Percentiles rank a stretch among this genome's conserved stretches.
Evolutionary conservation across 306 rosid genomes (phyloP).

Genomic region (Trichosanthes truncata): DNA sequence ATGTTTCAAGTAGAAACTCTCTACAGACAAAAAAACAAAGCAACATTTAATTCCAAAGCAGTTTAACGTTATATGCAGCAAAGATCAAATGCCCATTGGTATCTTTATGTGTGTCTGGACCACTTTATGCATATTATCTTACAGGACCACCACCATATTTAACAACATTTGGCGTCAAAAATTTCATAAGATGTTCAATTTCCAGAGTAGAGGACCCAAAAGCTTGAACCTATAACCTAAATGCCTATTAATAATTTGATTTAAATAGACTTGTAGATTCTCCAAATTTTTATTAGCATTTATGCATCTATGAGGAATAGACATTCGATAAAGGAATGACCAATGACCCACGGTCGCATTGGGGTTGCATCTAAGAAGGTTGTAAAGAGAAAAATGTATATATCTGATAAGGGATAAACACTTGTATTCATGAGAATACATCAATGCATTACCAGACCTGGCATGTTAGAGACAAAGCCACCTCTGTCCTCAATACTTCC

Average conservation of each 20-base stretch:
- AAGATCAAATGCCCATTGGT: not conserved
- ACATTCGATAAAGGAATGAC: not conserved
- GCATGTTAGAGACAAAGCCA: slow-evolving; percentile 90
- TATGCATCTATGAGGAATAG: not conserved
- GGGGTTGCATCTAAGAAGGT: not conserved
- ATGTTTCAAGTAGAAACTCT: not conserved
- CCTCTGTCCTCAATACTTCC: slow-evolving; percentile 71
- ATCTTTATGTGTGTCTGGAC: not conserved
- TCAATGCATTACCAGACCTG: slow-evolving; percentile 45
- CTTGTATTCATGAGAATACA: slow-evolving; percentile 2
- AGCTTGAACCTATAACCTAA: not conserved
- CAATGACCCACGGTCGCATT: not conserved
- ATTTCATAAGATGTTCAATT: not conserved
- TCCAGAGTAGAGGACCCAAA: not conserved
- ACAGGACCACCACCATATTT: not conserved
- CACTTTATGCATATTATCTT: not conserved
- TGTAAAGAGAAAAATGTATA: not conserved
- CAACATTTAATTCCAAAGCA: not conserved
- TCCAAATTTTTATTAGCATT: not conserved
- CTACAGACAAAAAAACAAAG: not conserved
- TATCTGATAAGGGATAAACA: not conserved
- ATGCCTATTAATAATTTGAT: not conserved
- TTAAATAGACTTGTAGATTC: not conserved
- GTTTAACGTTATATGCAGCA: not conserved
- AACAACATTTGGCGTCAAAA: not conserved